Percentiles rank a stretch among this genome's conserved stretches.
phyloP scores from a whole-genome alignment of 1,284 basidiomycete genomes.

The Leccinum pachyderme region DNA sequence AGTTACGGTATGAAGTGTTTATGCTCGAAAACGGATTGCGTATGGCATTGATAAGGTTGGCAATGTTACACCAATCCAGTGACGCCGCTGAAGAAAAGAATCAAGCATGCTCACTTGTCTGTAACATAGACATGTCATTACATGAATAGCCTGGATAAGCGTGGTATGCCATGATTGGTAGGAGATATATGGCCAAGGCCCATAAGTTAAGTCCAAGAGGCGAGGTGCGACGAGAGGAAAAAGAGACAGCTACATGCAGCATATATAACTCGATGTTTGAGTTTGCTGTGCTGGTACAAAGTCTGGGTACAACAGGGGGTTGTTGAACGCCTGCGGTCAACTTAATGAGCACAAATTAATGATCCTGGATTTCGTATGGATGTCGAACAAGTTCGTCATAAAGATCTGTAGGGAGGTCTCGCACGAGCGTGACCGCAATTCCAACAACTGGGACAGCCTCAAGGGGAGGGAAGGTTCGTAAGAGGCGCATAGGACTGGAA shows the following conservation, averaged over 20 bases:
- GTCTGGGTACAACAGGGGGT: constrained; percentile 12
- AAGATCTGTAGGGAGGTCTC: constrained; percentile 85
- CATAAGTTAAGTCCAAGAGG: neutral
- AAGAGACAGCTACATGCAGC: constrained; percentile 16
- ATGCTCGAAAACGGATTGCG: neutral
- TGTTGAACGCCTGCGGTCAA: constrained; percentile 12
- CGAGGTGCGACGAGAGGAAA: neutral
- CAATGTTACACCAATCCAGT: neutral
- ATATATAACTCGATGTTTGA: neutral
- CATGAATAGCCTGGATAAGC: neutral
- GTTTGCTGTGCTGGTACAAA: constrained; percentile 27
- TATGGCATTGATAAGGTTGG: neutral
- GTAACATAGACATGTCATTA: neutral
- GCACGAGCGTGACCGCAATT: constrained; percentile 89
- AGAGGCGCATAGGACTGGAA: constrained; percentile 86
- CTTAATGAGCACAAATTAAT: constrained; percentile 2
- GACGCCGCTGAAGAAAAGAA: neutral
- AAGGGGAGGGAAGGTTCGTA: constrained; percentile 92
- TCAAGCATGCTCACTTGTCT: neutral
- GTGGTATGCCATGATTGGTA: neutral
- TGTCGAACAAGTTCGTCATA: constrained; percentile 90
- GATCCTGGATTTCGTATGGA: constrained; percentile 65
- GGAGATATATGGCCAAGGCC: neutral
- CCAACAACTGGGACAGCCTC: constrained; percentile 87
- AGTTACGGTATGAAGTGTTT: neutral